Percentiles rank a stretch among this genome's conserved stretches.
These are phyloP conservation scores for Lachnellula arida DNA, from an alignment of 2,329 filamentous ascomycete species.

Conservation along the genomic window DNA sequence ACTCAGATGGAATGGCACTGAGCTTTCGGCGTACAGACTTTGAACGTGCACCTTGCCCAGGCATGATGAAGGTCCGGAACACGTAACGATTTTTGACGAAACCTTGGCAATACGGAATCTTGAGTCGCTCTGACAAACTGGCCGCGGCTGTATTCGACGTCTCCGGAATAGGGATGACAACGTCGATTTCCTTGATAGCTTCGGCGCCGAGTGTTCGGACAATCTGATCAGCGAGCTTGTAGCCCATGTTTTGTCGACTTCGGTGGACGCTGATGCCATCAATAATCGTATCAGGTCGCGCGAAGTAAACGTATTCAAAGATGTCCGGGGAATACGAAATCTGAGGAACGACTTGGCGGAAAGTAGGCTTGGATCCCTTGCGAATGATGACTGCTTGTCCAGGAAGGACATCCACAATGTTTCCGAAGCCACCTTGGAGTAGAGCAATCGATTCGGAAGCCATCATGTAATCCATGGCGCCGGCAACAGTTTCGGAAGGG, in stretches of 20 bases:
- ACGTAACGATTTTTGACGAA: slow-evolving; percentile 91
- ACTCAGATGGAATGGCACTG: slow-evolving; percentile 80
- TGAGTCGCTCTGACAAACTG: slow-evolving; percentile 67
- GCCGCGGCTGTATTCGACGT: slow-evolving; percentile 79
- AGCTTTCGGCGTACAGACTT: slow-evolving; percentile 88
- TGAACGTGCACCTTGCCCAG: slow-evolving; percentile 72
- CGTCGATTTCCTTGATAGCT: slow-evolving; percentile 71
- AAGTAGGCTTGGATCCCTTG: slow-evolving; percentile 70
- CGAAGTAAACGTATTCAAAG: slow-evolving; percentile 86
- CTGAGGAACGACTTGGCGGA: slow-evolving; percentile 66
- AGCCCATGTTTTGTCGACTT: slow-evolving; percentile 82
- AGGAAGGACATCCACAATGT: slow-evolving; percentile 73
- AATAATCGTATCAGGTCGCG: slow-evolving; percentile 74
- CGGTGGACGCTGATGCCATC: slow-evolving; percentile 85
- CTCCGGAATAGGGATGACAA: slow-evolving; percentile 78
- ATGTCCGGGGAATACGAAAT: slow-evolving; percentile 76
- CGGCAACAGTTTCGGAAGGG: slow-evolving; percentile 55
- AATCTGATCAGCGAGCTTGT: slow-evolving; percentile 71
- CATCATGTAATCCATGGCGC: slow-evolving; percentile 80
- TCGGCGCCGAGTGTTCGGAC: slow-evolving; percentile 62
- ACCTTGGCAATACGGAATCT: slow-evolving; percentile 73
- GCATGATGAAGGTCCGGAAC: slow-evolving; percentile 83
- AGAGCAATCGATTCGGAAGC: slow-evolving; percentile 85
- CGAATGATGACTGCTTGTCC: slow-evolving; percentile 82
- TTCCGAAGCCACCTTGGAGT: slow-evolving; percentile 71